A percentile compares a stretch with the other conserved stretches of the same genome.
Conservation (phyloP, 1,284 basidiomycete species). For the Salmacisia buchloeana region DNA sequence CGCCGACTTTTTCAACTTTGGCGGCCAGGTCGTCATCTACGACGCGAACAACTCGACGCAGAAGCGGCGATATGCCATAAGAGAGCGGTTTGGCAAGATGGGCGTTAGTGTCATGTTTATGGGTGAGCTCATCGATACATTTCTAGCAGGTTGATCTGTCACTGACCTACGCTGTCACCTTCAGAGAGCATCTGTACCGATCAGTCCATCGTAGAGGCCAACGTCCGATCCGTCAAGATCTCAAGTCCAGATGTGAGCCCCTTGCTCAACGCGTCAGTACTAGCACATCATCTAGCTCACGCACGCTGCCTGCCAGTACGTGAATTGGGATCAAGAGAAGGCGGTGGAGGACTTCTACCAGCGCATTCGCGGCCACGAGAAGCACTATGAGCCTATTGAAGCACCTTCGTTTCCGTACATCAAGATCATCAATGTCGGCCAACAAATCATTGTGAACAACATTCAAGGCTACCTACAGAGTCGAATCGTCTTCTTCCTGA, state of each 20-base stretch:
- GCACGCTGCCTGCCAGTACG: conserved; percentile 74
- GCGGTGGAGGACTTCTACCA: conserved; percentile 85
- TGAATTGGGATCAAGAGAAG: conserved; percentile 81
- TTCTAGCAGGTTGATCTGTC: neutral
- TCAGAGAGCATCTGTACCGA: conserved; percentile 59
- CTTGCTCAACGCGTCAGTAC: neutral
- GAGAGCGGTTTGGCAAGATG: conserved; percentile 66
- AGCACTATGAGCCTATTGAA: conserved; percentile 79
- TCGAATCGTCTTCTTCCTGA: conserved; percentile 88
- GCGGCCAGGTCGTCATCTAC: conserved; percentile 93
- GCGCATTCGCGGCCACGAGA: conserved; percentile 82
- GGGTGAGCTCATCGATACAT: conserved; percentile 57
- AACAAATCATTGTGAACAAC: conserved; percentile 58
- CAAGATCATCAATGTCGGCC: conserved; percentile 85
- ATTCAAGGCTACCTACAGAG: conserved; percentile 80
- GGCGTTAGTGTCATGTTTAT: conserved; percentile 86
- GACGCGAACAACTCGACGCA: conserved; percentile 94
- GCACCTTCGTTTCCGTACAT: conserved; percentile 73
- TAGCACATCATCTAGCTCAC: neutral
- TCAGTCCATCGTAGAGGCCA: conserved; percentile 77
- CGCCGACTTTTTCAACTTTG: conserved; percentile 75
- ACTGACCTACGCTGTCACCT: neutral
- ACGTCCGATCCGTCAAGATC: conserved; percentile 94
- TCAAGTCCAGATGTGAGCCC: conserved; percentile 83
- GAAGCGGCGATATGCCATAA: conserved; percentile 64